Percentiles rank a stretch among this genome's conserved stretches.
Evolutionary conservation across 2,329 filamentous ascomycete genomes (phyloP).

Genomic region (Parastagonospora avenae): DNA sequence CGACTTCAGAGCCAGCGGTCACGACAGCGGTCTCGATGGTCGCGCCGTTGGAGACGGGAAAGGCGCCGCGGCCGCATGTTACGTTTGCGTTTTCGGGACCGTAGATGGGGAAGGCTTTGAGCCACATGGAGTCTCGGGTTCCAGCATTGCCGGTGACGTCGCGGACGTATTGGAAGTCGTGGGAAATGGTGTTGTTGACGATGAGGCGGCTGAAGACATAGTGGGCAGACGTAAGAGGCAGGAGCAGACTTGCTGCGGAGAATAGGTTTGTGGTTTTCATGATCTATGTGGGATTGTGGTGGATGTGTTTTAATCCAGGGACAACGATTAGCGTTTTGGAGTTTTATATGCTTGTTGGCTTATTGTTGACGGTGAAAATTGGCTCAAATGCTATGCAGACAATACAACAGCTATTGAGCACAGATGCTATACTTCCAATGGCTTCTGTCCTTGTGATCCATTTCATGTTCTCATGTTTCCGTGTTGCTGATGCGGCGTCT

Average conservation of each 20-base stretch:
- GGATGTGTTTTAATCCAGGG: background rate
- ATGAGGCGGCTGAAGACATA: slow-evolving; percentile 22
- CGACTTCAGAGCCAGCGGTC: slow-evolving; percentile 9
- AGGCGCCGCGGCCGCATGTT: slow-evolving; percentile 14
- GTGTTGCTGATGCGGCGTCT: slow-evolving; percentile 1
- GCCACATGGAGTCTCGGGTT: slow-evolving; percentile 4
- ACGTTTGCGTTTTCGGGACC: slow-evolving; percentile 9
- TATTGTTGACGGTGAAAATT: too few relatives aligned
- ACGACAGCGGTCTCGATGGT: slow-evolving; percentile 21
- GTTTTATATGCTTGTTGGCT: too few relatives aligned
- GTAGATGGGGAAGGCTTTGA: slow-evolving; percentile 17
- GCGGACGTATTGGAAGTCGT: slow-evolving; percentile 26
- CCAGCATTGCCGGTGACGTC: slow-evolving; percentile 11
- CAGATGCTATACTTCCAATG: background rate
- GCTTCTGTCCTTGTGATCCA: slow-evolving; percentile 4
- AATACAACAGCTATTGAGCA: background rate
- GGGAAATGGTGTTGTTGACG: slow-evolving; percentile 22
- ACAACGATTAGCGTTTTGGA: too few relatives aligned
- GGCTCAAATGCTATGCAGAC: too few relatives aligned
- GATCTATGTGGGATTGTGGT: background rate
- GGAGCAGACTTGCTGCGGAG: slow-evolving; percentile 1
- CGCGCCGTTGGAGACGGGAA: slow-evolving; percentile 10
- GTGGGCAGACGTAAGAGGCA: background rate
- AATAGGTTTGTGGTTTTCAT: background rate
- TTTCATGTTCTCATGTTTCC: background rate